Evolutionary conservation across 352 stramenopile genomes (phyloP).

Genomic region (Phytophthora litchii): DNA sequence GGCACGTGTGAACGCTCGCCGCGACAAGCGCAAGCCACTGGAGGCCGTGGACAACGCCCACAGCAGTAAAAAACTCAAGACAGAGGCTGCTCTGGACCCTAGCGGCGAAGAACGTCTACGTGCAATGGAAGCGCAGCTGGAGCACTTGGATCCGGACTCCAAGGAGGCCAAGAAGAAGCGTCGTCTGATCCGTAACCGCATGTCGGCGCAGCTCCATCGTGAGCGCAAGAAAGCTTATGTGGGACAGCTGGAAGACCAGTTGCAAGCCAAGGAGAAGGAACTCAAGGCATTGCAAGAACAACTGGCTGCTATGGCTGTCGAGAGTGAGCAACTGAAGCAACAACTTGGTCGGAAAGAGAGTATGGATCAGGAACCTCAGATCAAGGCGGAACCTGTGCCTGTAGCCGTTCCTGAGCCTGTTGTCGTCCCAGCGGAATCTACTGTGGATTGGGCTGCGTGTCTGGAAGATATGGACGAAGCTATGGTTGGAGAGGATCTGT

Average conservation of each 20-base stretch:
- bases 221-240: constrained; percentile 91
- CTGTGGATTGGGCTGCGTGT: constrained; percentile 59
- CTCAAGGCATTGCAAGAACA: constrained; percentile 79
- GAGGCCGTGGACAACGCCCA: constrained; percentile 10
- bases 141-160: constrained; percentile 85
- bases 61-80: constrained; percentile 79
- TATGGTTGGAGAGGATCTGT: constrained; percentile 59
- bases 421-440: constrained; percentile 34
- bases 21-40: constrained; percentile 78
- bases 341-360: constrained; percentile 36
- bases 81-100: constrained; percentile 56
- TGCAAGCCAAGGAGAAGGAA: constrained; percentile 83
- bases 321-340: constrained; percentile 70
- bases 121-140: constrained; percentile 83
- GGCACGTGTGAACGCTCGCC: constrained; percentile 68
- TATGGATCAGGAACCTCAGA: constrained; percentile 30
- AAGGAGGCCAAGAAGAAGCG: constrained; percentile 92
- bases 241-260: constrained; percentile 82
- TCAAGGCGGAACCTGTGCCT: constrained; percentile 64
- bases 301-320: constrained; percentile 68
- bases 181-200: constrained; percentile 87
- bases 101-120: constrained; percentile 81
- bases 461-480: constrained; percentile 68
- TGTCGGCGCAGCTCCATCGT: constrained; percentile 87
- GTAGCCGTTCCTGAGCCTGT: constrained; percentile 22